A percentile compares a stretch with the other conserved stretches of the same genome.
phyloP scores from a whole-genome alignment of 352 stramenopile species.

The Globisporangium yorkense region DNA sequence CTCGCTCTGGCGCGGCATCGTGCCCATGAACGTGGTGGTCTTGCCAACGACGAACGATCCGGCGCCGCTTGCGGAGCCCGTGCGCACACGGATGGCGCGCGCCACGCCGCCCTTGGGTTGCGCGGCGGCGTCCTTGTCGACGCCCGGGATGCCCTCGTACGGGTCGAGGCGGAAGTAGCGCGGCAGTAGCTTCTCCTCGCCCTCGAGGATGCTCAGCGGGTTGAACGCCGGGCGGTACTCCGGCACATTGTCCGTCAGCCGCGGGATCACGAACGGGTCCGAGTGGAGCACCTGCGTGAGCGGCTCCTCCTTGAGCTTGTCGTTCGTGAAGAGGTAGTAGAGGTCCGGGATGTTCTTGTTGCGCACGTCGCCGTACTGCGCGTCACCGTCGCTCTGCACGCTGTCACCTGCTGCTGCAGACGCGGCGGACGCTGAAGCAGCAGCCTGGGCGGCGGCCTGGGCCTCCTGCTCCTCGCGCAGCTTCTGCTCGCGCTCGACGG shows the following conservation, averaged over 20 bases:
- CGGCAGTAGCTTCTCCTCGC: slow-evolving; percentile 64
- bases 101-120: neutral
- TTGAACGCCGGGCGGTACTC: slow-evolving; percentile 70
- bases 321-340: slow-evolving; percentile 59
- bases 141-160: slow-evolving; percentile 15
- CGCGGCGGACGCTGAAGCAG: neutral
- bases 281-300: slow-evolving; percentile 39
- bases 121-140: neutral
- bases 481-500: slow-evolving; percentile 11
- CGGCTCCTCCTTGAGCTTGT: slow-evolving; percentile 52
- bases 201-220: slow-evolving; percentile 59
- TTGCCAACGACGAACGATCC: slow-evolving; percentile 18
- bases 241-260: slow-evolving; percentile 63
- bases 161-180: slow-evolving; percentile 55
- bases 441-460: neutral
- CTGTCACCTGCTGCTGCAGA: neutral
- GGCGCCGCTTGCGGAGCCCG: neutral
- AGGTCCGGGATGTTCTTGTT: slow-evolving; percentile 34
- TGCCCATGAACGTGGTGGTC: slow-evolving; percentile 53
- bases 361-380: slow-evolving; percentile 13
- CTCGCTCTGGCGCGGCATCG: slow-evolving; percentile 43
- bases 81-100: neutral
- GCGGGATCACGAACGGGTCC: slow-evolving; percentile 70
- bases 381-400: slow-evolving; percentile 7
- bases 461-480: slow-evolving; percentile 4